These are phyloP conservation scores for Candida vartiovaarae DNA, from an alignment of 805 yeast species.

Conservation along the genomic window DNA sequence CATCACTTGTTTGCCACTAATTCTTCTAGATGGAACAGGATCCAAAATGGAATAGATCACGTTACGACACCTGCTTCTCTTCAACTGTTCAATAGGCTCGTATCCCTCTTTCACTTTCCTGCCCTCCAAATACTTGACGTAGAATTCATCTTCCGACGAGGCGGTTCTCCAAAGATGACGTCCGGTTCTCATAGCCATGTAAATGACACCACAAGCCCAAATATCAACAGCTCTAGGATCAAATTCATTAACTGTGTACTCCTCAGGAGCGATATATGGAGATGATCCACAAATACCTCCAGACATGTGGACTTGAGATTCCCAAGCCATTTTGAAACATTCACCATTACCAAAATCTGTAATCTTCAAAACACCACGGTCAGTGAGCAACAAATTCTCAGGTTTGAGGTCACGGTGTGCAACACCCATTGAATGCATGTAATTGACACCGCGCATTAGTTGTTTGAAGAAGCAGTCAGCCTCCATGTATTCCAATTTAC, in stretches of 20 bases:
- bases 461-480: slow-evolving; percentile 91
- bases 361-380: slow-evolving; percentile 66
- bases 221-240: slow-evolving; percentile 81
- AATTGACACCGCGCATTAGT: slow-evolving; percentile 71
- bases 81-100: slow-evolving; percentile 81
- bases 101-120: slow-evolving; percentile 82
- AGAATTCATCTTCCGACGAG: slow-evolving; percentile 73
- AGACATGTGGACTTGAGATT: slow-evolving; percentile 56
- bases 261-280: slow-evolving; percentile 91
- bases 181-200: slow-evolving; percentile 93
- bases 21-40: slow-evolving; percentile 82
- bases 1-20: slow-evolving; percentile 80
- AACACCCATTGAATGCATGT: slow-evolving; percentile 87
- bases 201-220: slow-evolving; percentile 92
- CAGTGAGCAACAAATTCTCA: slow-evolving; percentile 71
- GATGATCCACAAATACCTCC: slow-evolving; percentile 80
- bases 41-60: slow-evolving; percentile 91
- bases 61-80: slow-evolving; percentile 84
- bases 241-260: slow-evolving; percentile 53
- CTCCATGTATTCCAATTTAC: slow-evolving; percentile 74
- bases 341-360: slow-evolving; percentile 87
- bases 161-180: slow-evolving; percentile 90
- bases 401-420: slow-evolving; percentile 89
- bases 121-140: slow-evolving; percentile 62
- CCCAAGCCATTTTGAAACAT: slow-evolving; percentile 84